Conservation (phyloP, 2,329 filamentous ascomycete genomes). For the Verticillium nubilum region DNA sequence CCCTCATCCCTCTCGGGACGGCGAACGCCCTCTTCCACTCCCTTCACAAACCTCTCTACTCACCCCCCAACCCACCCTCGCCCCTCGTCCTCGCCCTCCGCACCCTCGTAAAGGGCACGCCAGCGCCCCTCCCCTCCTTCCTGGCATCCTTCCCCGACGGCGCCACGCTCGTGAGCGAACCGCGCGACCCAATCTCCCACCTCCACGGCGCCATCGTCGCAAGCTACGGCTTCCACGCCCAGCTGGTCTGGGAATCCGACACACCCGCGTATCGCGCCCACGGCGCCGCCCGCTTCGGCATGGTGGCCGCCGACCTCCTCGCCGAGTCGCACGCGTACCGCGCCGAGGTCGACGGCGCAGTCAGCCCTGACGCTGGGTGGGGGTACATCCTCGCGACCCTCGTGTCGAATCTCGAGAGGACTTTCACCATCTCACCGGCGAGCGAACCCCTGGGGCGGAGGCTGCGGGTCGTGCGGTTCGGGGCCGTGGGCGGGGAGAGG, state of each 20-base stretch:
- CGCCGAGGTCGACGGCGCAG: slow-evolving; percentile 17
- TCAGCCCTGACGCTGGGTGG: slow-evolving; percentile 36
- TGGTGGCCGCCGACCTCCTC: slow-evolving; percentile 77
- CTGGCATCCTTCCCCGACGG: slow-evolving; percentile 55
- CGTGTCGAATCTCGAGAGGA: slow-evolving; percentile 75
- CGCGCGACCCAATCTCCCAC: slow-evolving; percentile 16
- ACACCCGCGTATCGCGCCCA: slow-evolving; percentile 73
- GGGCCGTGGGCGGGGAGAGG: slow-evolving; percentile 55
- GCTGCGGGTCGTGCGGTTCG: slow-evolving; percentile 71
- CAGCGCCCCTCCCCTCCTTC: slow-evolving; percentile 56
- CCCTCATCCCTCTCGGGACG: slow-evolving; percentile 56
- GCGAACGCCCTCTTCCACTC: slow-evolving; percentile 62
- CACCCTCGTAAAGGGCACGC: slow-evolving; percentile 53
- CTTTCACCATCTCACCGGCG: slow-evolving; percentile 74
- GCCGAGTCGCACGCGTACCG: slow-evolving; percentile 44
- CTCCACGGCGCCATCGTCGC: slow-evolving; percentile 77
- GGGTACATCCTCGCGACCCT: slow-evolving; percentile 72
- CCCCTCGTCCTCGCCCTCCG: slow-evolving; percentile 45
- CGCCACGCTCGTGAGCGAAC: slow-evolving; percentile 38
- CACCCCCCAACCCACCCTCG: slow-evolving; percentile 21
- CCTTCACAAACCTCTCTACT: slow-evolving; percentile 52
- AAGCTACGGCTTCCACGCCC: slow-evolving; percentile 86
- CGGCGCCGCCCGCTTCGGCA: slow-evolving; percentile 73
- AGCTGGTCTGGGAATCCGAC: slow-evolving; percentile 86
- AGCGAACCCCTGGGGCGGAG: slow-evolving; percentile 65